Evolutionary conservation across 768 basidiomycete genomes (phyloP).

Genomic region (Amanita thiersii): DNA sequence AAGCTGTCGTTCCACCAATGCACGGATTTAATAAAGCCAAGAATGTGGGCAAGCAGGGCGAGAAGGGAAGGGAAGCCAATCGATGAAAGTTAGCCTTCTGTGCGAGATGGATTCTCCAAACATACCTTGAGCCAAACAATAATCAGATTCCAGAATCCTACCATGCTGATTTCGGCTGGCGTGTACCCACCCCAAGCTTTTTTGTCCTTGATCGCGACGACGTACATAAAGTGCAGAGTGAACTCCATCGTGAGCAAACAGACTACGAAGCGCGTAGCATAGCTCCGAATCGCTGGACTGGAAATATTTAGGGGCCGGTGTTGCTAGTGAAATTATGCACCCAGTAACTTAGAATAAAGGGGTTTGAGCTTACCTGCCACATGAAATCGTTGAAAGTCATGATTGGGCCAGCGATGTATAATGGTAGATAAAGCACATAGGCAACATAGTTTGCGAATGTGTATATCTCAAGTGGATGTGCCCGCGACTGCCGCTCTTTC

Average conservation of each 20-base stretch:
- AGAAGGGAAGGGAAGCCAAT: no score
- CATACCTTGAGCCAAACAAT: slow-evolving; percentile 93
- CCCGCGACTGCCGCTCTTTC: slow-evolving; percentile 48
- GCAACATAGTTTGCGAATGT: slow-evolving; percentile 67
- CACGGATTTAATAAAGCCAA: not conserved
- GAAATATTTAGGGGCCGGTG: slow-evolving; percentile 46
- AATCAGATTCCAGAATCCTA: slow-evolving; percentile 96
- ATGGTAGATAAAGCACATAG: slow-evolving; percentile 85
- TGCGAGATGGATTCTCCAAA: not conserved
- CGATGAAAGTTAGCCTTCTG: not conserved
- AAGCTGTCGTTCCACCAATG: not conserved
- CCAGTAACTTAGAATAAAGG: not conserved
- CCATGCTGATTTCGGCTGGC: slow-evolving; percentile 78
- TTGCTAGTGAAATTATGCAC: slow-evolving; percentile 31
- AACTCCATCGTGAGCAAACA: slow-evolving; percentile 83
- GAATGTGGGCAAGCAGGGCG: not conserved
- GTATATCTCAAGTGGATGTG: slow-evolving; percentile 55
- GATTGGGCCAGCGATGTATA: slow-evolving; percentile 95
- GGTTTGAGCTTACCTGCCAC: slow-evolving; percentile 68
- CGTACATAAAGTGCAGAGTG: slow-evolving; percentile 90
- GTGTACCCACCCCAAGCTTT: slow-evolving; percentile 75
- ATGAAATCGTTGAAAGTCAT: slow-evolving; percentile 94
- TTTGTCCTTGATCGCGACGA: slow-evolving; percentile 90
- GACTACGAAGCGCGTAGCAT: slow-evolving; percentile 61
- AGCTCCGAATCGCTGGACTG: slow-evolving; percentile 33